These are phyloP conservation scores for Sporobolomyces pararoseus DNA, from an alignment of 768 basidiomycete species.

Conservation along the genomic window DNA sequence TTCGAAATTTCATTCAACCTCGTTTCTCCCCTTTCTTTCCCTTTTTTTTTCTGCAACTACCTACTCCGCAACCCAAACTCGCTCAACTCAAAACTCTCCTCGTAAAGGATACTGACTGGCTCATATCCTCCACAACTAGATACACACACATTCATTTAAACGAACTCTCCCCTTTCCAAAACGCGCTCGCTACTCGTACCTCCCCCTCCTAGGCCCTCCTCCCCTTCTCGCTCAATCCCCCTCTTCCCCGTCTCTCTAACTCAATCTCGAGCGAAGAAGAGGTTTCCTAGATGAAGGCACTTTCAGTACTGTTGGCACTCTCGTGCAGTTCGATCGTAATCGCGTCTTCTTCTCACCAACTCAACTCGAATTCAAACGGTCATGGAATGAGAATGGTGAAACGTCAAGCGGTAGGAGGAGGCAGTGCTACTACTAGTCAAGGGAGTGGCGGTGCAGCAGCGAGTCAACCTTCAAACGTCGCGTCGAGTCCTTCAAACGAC, in stretches of 20 bases:
- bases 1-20: too few relatives aligned
- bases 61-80: neutral
- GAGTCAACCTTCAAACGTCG: neutral
- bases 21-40: too few relatives aligned
- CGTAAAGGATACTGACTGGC: neutral
- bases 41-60: too few relatives aligned
- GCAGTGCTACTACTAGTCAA: neutral
- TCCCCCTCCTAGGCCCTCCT: neutral
- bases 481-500: neutral
- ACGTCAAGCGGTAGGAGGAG: neutral
- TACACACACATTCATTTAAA: too few relatives aligned
- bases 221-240: neutral
- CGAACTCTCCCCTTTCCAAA: too few relatives aligned
- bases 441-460: neutral
- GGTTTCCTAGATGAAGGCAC: neutral
- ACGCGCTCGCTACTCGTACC: too few relatives aligned
- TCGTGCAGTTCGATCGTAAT: neutral
- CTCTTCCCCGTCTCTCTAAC: neutral
- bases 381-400: neutral
- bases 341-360: neutral
- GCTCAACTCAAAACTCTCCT: neutral
- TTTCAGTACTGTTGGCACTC: neutral
- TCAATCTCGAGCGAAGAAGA: too few relatives aligned
- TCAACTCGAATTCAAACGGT: too few relatives aligned
- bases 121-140: neutral